Percentiles rank a stretch among this genome's conserved stretches.
phyloP scores from a whole-genome alignment of 352 stramenopile genomes.

The Phytophthora tubulina region DNA sequence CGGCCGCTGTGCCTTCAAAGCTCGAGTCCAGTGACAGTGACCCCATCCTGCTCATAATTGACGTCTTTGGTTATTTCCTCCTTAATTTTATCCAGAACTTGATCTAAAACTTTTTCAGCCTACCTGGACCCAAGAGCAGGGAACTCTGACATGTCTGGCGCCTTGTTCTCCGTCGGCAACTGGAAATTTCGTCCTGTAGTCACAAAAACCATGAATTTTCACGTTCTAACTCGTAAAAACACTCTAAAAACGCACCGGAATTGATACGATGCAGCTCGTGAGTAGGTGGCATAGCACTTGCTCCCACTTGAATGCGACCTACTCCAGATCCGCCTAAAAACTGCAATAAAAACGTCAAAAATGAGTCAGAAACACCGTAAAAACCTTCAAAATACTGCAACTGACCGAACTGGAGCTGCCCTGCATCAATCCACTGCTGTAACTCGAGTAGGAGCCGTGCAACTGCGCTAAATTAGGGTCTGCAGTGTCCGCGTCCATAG shows the following conservation, averaged over 20 bases:
- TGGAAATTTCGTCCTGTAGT: slow-evolving; percentile 61
- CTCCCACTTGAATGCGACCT: slow-evolving; percentile 42
- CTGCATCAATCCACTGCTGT: slow-evolving; percentile 58
- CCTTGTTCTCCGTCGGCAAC: slow-evolving; percentile 66
- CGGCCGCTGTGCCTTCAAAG: slow-evolving; percentile 43
- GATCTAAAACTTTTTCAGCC: neutral
- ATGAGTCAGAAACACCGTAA: slow-evolving; percentile 6
- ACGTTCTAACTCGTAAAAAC: slow-evolving; percentile 12
- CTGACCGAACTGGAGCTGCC: slow-evolving; percentile 54
- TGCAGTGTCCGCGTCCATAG: slow-evolving; percentile 39
- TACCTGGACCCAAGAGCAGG: slow-evolving; percentile 75
- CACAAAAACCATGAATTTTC: slow-evolving; percentile 32
- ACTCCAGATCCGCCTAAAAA: slow-evolving; percentile 62
- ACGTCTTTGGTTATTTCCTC: slow-evolving; percentile 11
- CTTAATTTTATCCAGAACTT: neutral
- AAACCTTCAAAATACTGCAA: slow-evolving; percentile 8
- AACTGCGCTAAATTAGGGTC: slow-evolving; percentile 33
- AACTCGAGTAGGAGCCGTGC: slow-evolving; percentile 51
- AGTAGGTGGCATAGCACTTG: slow-evolving; percentile 37
- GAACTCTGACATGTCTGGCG: slow-evolving; percentile 89
- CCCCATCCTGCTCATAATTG: slow-evolving; percentile 52
- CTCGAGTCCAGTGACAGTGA: slow-evolving; percentile 65
- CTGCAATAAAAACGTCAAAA: slow-evolving; percentile 38
- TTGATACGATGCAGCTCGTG: slow-evolving; percentile 76
- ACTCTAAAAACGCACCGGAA: slow-evolving; percentile 42